Evolutionary conservation across 2,329 filamentous ascomycete genomes (phyloP).

Genomic region (Fusarium sp.): DNA sequence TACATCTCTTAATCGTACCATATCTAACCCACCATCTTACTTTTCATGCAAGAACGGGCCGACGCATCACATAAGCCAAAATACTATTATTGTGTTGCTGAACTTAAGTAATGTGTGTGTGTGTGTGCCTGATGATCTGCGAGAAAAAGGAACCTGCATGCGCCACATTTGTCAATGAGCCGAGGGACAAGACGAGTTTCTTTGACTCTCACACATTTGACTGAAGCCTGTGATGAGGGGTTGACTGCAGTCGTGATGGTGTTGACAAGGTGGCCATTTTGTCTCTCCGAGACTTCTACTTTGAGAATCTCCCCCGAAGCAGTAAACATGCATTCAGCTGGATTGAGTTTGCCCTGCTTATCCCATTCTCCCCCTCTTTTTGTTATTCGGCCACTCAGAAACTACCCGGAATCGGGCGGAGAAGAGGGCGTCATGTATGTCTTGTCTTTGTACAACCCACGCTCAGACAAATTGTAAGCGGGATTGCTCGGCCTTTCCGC

Average conservation of each 20-base stretch:
- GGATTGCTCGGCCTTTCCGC: conserved; percentile 1
- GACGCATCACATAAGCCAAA: not conserved
- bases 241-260: conserved; percentile 24
- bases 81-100: not conserved
- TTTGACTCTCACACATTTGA: not conserved
- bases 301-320: conserved; percentile 24
- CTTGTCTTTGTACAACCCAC: not conserved
- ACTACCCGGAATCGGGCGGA: not conserved
- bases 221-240: conserved; percentile 40
- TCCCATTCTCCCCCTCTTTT: not conserved
- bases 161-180: conserved; percentile 26
- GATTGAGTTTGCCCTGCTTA: not conserved
- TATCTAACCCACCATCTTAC: conserved; percentile 23
- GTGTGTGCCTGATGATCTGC: conserved; percentile 41
- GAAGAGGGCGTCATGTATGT: not conserved
- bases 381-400: not conserved
- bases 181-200: conserved; percentile 33
- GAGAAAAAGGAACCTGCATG: conserved; percentile 28
- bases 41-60: conserved; percentile 32
- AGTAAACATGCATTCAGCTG: conserved; percentile 10
- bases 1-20: conserved; percentile 11
- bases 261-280: conserved; percentile 13
- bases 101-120: not conserved
- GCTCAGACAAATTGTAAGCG: not conserved
- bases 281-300: conserved; percentile 19